A percentile compares a stretch with the other conserved stretches of the same genome.
Evolutionary conservation across 768 basidiomycete genomes (phyloP).

Genomic region (Termitomyces sp.): DNA sequence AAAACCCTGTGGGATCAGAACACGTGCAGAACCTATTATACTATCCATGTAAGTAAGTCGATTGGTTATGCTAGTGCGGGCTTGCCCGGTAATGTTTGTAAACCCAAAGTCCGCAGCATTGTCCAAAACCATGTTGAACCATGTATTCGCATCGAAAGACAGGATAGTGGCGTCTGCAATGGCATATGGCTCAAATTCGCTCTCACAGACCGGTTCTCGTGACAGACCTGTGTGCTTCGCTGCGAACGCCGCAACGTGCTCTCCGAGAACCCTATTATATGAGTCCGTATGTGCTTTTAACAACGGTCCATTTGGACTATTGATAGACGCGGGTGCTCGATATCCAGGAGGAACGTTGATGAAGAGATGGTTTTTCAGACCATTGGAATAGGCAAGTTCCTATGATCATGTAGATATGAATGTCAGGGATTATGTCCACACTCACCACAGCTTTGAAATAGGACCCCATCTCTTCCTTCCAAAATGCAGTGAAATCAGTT

Average conservation of each 20-base stretch:
- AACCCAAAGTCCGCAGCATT: slow-evolving; percentile 32
- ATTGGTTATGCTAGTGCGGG: not conserved
- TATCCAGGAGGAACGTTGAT: slow-evolving; percentile 53
- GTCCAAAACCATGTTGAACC: slow-evolving; percentile 43
- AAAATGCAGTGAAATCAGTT: slow-evolving; percentile 41
- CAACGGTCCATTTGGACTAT: slow-evolving; percentile 26
- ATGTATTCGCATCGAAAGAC: slow-evolving; percentile 44
- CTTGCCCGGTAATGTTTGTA: not conserved
- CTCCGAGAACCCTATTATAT: not conserved
- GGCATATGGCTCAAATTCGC: not conserved
- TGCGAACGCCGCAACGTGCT: not conserved
- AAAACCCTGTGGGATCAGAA: not conserved
- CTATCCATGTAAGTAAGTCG: not conserved
- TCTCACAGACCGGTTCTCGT: not conserved
- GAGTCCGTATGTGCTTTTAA: slow-evolving; percentile 24
- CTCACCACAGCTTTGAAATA: slow-evolving; percentile 47
- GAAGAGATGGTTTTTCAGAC: slow-evolving; percentile 43
- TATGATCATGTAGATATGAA: slow-evolving; percentile 7
- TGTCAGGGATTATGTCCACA: not conserved
- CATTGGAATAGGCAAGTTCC: slow-evolving; percentile 34
- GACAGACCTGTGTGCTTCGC: not conserved
- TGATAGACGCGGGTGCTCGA: slow-evolving; percentile 34
- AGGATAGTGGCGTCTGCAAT: slow-evolving; percentile 31
- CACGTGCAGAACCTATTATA: not conserved
- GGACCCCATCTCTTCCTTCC: slow-evolving; percentile 41